Conservation (phyloP, 1,284 basidiomycete species). For the Xanthoconium separans region DNA sequence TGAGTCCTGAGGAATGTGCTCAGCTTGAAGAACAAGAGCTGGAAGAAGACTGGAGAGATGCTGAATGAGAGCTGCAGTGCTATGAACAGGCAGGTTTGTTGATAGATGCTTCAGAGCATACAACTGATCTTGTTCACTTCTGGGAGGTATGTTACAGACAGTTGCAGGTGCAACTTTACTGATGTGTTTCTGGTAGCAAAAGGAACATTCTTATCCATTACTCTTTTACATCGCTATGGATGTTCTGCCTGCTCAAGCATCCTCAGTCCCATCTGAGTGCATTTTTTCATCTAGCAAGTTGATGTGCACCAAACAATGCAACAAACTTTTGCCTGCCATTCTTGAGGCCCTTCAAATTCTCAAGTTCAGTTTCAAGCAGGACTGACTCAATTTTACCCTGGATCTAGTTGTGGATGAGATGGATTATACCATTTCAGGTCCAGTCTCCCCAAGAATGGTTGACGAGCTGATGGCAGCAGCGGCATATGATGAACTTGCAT, state of each 20-base stretch:
- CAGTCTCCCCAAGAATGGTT: not conserved
- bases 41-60: not conserved
- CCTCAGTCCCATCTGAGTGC: not conserved
- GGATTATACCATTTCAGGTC: not conserved
- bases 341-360: not conserved
- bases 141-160: not conserved
- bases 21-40: not conserved
- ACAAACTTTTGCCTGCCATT: not conserved
- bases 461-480: not conserved
- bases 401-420: not conserved
- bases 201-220: not conserved
- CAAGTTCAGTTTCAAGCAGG: not conserved
- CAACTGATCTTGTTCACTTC: not conserved
- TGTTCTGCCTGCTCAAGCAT: not conserved
- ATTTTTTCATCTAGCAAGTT: not conserved
- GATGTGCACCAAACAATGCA: not conserved
- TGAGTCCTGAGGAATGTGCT: not conserved
- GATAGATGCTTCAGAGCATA: not conserved
- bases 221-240: not conserved
- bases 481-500: not conserved
- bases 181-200: not conserved
- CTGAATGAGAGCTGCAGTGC: not conserved
- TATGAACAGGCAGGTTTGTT: not conserved
- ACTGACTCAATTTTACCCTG: not conserved
- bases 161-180: not conserved